Evolutionary conservation across 169 alveolate genomes (phyloP).

Genomic region (Plasmodium fragile): DNA sequence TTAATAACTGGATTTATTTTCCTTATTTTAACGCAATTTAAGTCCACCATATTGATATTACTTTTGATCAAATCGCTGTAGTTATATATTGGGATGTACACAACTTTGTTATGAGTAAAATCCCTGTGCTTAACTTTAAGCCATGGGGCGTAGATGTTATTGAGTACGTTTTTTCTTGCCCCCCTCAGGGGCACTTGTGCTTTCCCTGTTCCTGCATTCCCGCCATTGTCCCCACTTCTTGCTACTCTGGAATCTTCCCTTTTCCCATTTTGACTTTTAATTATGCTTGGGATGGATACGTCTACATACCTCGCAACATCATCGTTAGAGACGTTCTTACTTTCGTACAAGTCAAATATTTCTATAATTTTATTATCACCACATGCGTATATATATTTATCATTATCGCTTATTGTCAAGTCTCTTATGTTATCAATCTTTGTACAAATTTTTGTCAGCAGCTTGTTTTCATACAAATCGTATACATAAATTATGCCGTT

Average conservation of each 20-base stretch:
- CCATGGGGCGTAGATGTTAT: constrained; percentile 41
- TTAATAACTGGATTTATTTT: constrained; percentile 27
- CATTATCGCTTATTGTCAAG: constrained; percentile 70
- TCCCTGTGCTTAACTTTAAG: constrained; percentile 39
- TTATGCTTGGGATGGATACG: constrained; percentile 46
- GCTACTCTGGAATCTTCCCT: not conserved
- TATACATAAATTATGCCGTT: constrained; percentile 65
- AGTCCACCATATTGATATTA: constrained; percentile 57
- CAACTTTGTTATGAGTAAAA: constrained; percentile 22
- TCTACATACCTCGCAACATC: constrained; percentile 47
- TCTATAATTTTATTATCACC: constrained; percentile 67
- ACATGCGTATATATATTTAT: constrained; percentile 74
- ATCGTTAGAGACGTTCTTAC: constrained; percentile 28
- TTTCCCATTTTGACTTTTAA: constrained; percentile 7
- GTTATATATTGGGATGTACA: constrained; percentile 59
- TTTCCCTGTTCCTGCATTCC: not conserved
- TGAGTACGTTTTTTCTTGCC: not conserved
- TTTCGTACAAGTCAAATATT: constrained; percentile 49
- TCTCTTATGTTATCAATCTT: constrained; percentile 59
- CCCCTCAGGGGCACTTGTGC: not conserved
- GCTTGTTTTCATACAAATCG: constrained; percentile 68
- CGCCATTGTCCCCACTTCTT: not conserved
- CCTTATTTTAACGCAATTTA: constrained; percentile 39
- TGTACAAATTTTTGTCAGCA: constrained; percentile 53
- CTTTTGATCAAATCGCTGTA: constrained; percentile 51